Conservation (phyloP, 2,329 filamentous ascomycete species). For the Colletotrichum tanaceti region DNA sequence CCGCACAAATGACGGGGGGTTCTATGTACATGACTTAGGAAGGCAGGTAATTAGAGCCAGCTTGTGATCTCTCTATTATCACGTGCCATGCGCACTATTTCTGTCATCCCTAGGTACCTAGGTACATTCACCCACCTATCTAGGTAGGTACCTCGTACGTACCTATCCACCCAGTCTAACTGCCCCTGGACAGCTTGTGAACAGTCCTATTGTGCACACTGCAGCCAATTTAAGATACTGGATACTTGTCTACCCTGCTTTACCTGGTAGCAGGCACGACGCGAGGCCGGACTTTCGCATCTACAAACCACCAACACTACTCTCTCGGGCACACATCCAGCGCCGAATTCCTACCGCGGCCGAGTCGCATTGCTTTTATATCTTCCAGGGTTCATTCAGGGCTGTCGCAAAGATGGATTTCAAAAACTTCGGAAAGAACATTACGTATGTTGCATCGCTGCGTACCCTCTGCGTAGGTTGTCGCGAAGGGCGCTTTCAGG, state of each 20-base stretch:
- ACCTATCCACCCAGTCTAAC: not conserved
- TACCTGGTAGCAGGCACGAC: conserved; percentile 27
- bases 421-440: conserved; percentile 67
- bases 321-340: conserved; percentile 4
- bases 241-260: conserved; percentile 36
- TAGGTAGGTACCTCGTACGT: no score
- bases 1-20: not conserved
- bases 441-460: conserved; percentile 59
- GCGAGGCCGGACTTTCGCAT: conserved; percentile 30
- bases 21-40: no score
- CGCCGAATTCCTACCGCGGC: conserved; percentile 1
- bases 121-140: no score
- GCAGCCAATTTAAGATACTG: conserved; percentile 37
- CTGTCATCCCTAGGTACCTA: not conserved
- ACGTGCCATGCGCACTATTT: conserved; percentile 6
- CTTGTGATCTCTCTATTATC: not conserved
- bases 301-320: conserved; percentile 21
- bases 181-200: conserved; percentile 33
- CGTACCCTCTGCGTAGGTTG: conserved; percentile 26
- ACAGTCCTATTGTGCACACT: conserved; percentile 11
- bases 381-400: not conserved
- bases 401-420: conserved; percentile 64
- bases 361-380: not conserved
- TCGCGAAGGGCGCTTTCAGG: conserved; percentile 12
- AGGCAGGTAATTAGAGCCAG: not conserved